Percentiles rank a stretch among this genome's conserved stretches.
These are phyloP conservation scores for Moesziomyces globuligerus DNA, from an alignment of 1,284 basidiomycete genomes.

Conservation along the genomic window DNA sequence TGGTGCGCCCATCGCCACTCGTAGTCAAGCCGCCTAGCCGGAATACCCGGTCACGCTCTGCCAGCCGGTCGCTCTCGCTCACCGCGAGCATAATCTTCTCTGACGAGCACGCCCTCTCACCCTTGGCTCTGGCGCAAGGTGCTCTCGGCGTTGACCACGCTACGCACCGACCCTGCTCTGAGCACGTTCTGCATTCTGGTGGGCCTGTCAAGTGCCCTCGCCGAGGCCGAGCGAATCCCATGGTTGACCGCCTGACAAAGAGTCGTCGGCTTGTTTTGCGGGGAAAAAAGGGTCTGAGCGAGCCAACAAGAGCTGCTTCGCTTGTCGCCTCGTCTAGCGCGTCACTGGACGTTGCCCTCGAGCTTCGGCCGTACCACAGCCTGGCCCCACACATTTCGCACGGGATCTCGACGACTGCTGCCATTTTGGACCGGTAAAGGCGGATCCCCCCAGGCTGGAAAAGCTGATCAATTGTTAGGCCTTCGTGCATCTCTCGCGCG, in stretches of 20 bases:
- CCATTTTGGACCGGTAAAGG: neutral
- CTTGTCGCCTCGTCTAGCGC: no score
- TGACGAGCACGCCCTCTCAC: no score
- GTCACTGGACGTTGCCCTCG: neutral
- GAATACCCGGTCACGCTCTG: slow-evolving; percentile 29
- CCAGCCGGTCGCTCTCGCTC: neutral
- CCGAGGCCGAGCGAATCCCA: neutral
- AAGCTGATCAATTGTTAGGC: no score
- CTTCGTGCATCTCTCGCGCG: neutral
- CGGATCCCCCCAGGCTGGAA: no score
- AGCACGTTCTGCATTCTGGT: neutral
- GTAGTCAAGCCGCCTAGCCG: slow-evolving; percentile 31
- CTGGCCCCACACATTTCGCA: neutral
- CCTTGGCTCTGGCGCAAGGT: no score
- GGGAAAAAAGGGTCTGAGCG: neutral
- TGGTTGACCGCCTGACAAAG: no score
- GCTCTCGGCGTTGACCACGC: no score
- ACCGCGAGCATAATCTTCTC: no score
- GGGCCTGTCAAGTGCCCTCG: neutral
- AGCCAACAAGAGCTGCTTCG: no score
- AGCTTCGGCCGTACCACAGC: neutral
- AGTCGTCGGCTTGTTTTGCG: neutral
- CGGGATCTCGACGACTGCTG: neutral
- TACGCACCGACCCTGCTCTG: no score
- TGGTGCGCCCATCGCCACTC: neutral